Evolutionary conservation across 495 filamentous ascomycete species (phyloP).

Genomic region (Podospora bellae-mahoneyi): DNA sequence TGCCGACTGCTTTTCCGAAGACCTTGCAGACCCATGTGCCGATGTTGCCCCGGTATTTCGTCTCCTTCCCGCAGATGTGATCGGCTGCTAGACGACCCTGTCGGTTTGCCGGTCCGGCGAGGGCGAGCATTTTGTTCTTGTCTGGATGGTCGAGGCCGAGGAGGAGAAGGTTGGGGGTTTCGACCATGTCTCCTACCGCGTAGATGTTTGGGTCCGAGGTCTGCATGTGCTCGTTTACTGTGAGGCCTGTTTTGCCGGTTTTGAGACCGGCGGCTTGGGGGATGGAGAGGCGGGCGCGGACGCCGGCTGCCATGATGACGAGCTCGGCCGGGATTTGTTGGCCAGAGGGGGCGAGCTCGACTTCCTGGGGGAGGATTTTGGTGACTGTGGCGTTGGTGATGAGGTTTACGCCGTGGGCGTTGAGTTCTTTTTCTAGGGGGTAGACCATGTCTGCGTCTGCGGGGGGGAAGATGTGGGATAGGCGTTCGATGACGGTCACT

Average conservation of each 20-base stretch:
- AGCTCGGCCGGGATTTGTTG: slow-evolving; percentile 20
- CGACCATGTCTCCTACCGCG: slow-evolving; percentile 37
- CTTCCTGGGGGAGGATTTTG: neutral
- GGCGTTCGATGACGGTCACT: slow-evolving; percentile 25
- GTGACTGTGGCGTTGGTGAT: slow-evolving; percentile 18
- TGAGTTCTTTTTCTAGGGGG: slow-evolving; percentile 28
- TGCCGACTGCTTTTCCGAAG: slow-evolving; percentile 28
- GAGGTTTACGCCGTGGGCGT: slow-evolving; percentile 24
- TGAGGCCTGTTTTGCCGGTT: slow-evolving; percentile 25
- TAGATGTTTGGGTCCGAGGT: slow-evolving; percentile 35
- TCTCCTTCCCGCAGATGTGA: slow-evolving; percentile 28
- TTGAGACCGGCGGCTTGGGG: slow-evolving; percentile 26
- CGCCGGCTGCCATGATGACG: slow-evolving; percentile 25
- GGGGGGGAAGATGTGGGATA: slow-evolving; percentile 31
- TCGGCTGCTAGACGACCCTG: slow-evolving; percentile 35
- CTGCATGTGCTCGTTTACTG: slow-evolving; percentile 31
- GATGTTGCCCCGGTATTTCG: slow-evolving; percentile 29
- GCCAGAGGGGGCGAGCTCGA: slow-evolving; percentile 10
- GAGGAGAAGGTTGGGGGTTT: slow-evolving; percentile 26
- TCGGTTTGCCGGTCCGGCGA: slow-evolving; percentile 36
- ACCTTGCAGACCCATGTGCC: slow-evolving; percentile 30
- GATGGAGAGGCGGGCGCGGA: slow-evolving; percentile 26
- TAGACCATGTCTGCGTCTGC: slow-evolving; percentile 32
- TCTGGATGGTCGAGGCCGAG: neutral
- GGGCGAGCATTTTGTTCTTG: slow-evolving; percentile 18